Evolutionary conservation across 768 basidiomycete species (phyloP), one percentile per base, ranked within the genome.

Genomic region (Tephrocybe rancida): DNA sequence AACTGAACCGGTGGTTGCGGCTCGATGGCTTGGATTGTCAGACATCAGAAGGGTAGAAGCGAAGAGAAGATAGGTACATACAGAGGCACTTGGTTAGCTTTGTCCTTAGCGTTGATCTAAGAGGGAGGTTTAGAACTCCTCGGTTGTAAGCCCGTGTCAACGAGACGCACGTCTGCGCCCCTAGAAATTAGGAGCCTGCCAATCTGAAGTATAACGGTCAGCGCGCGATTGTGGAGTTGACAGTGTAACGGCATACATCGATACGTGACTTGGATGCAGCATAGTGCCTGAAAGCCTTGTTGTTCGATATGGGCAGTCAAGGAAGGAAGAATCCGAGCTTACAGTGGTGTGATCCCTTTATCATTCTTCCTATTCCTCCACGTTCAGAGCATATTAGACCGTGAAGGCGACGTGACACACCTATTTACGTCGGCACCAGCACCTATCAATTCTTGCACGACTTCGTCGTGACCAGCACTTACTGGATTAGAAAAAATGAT

Each of bases 21-120:
- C 97, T 55, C 97, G 89, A 72, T 99, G 97, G 47, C 92, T 95
- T 59, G 35, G 50, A 59, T 50, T 50, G 46, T 38, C 48, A 10
- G 21, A 29, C 41, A 44, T 55, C 56, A 60, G 55, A 49, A 61
- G 59, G 59, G 61, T 52, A 61, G 60, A 62, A 62, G 50, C 44
- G 48, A 61, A 61, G 46, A 59, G 49, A 59, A 61, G 56, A 37
- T 39, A 35, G 54, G 49, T 38, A 60, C 90, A 46, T 63, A 94
- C 87, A 99, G 78, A 50, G 97, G 93, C 41, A 86, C 76, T 73
- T 99, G 97, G 67, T 90, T 94, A 38, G 95, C 94, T 61, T 86
- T 87, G 77, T 99, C 96, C 72, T 84, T 89, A 39, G 89, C 90
- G 65, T 98, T 99, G 73, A 96, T 90, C 92, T 99, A 65, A 54